phyloP scores from a whole-genome alignment of 805 yeast species.

The Metschnikowia baotianmanensis region DNA sequence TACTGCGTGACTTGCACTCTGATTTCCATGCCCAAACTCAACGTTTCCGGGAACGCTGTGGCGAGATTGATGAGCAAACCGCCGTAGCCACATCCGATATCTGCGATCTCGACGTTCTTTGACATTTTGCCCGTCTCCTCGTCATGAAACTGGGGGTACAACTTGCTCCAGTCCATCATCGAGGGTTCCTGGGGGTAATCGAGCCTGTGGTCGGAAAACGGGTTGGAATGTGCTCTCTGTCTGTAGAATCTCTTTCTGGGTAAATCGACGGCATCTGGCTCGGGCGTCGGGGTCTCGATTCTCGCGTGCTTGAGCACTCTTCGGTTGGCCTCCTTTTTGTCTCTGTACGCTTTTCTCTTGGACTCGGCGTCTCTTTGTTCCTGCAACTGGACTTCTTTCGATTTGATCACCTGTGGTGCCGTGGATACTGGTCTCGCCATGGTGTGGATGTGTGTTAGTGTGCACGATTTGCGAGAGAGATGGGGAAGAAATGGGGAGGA shows the following conservation, averaged over 20 bases:
- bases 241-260: constrained; percentile 88
- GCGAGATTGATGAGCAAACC: constrained; percentile 82
- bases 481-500: neutral
- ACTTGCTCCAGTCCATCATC: constrained; percentile 80
- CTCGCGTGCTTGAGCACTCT: constrained; percentile 45
- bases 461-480: no score
- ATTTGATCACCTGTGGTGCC: constrained; percentile 11
- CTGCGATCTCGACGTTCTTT: constrained; percentile 79
- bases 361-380: constrained; percentile 21
- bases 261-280: constrained; percentile 42
- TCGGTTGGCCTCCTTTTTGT: constrained; percentile 44
- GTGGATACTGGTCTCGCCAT: constrained; percentile 16
- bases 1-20: constrained; percentile 96
- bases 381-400: constrained; percentile 19
- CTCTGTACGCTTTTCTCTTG: constrained; percentile 50
- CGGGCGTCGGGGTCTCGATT: constrained; percentile 35
- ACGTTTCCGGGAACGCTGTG: constrained; percentile 66
- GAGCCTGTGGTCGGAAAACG: constrained; percentile 90
- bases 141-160: constrained; percentile 63
- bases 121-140: constrained; percentile 41
- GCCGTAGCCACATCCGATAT: constrained; percentile 97
- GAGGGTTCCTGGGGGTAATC: constrained; percentile 84
- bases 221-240: constrained; percentile 97
- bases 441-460: no score
- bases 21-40: constrained; percentile 94